A percentile compares a stretch with the other conserved stretches of the same genome.
These are phyloP conservation scores for Wallacemonas rigidus DNA, from an alignment of 208 protist species.

Conservation along the genomic window DNA sequence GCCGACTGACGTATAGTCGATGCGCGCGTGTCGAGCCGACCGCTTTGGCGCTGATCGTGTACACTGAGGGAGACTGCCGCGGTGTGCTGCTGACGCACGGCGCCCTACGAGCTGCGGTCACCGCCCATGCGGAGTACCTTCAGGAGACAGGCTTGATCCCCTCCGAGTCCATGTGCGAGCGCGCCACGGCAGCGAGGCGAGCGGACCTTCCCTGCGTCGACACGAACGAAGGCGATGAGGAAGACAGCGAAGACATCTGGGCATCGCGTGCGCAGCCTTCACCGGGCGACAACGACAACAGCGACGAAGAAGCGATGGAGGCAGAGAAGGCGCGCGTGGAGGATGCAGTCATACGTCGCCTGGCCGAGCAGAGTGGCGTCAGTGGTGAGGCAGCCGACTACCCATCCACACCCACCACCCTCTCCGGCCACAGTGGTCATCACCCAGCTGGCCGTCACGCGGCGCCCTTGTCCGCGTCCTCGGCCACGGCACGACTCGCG, in stretches of 20 bases:
- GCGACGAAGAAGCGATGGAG: not conserved
- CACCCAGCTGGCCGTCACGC: not conserved
- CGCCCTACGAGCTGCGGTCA: constrained; percentile 46
- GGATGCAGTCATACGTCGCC: constrained; percentile 17
- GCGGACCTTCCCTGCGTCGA: not conserved
- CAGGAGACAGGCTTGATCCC: not conserved
- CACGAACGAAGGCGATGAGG: not conserved
- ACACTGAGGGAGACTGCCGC: constrained; percentile 80
- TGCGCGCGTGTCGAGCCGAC: constrained; percentile 32
- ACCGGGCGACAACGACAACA: not conserved
- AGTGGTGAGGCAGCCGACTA: not conserved
- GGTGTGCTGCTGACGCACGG: constrained; percentile 86
- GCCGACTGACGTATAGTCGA: constrained; percentile 15
- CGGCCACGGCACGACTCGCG: not conserved
- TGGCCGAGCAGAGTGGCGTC: not conserved
- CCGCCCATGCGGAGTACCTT: constrained; percentile 36
- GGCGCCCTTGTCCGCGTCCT: not conserved
- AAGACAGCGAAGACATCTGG: not conserved
- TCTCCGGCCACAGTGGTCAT: no score
- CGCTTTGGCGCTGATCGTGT: constrained; percentile 71
- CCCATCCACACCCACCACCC: not conserved
- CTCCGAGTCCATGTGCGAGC: not conserved
- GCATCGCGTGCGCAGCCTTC: no score
- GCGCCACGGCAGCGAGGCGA: not conserved
- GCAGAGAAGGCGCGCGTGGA: constrained; percentile 6